phyloP scores from a whole-genome alignment of 257 asterid species.

The Przewalskia tangutica region DNA sequence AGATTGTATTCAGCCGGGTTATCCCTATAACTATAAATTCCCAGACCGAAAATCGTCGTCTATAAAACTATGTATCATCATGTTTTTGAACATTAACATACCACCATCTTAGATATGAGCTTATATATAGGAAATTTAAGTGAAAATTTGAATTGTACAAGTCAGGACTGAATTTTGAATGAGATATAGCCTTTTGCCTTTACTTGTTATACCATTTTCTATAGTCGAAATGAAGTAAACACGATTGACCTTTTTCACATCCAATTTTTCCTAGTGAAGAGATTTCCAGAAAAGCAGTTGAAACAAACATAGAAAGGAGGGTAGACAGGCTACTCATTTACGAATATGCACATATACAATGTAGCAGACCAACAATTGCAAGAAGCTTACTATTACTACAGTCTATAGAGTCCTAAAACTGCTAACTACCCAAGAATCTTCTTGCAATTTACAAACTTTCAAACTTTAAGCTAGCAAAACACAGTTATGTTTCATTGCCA shows the following conservation, averaged over 20 bases:
- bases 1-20: constrained; percentile 42
- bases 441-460: neutral
- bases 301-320: neutral
- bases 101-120: neutral
- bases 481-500: neutral
- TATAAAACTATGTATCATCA: too few species aligned
- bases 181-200: too few species aligned
- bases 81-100: neutral
- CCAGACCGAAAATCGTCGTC: constrained; percentile 42
- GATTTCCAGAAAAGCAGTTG: too few species aligned
- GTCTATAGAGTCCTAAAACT: neutral
- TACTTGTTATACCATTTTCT: too few species aligned
- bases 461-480: neutral
- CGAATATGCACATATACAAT: too few species aligned
- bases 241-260: too few species aligned
- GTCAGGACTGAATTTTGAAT: too few species aligned
- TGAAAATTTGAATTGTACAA: too few species aligned
- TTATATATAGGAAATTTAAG: neutral
- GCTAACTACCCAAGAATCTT: neutral
- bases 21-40: constrained; percentile 36
- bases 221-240: too few species aligned
- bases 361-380: neutral
- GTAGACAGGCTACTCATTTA: neutral
- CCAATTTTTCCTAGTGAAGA: too few species aligned
- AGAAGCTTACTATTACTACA: neutral